phyloP scores from a whole-genome alignment of 805 yeast species.

The Cyberlindnera xishuangbannaensis region DNA sequence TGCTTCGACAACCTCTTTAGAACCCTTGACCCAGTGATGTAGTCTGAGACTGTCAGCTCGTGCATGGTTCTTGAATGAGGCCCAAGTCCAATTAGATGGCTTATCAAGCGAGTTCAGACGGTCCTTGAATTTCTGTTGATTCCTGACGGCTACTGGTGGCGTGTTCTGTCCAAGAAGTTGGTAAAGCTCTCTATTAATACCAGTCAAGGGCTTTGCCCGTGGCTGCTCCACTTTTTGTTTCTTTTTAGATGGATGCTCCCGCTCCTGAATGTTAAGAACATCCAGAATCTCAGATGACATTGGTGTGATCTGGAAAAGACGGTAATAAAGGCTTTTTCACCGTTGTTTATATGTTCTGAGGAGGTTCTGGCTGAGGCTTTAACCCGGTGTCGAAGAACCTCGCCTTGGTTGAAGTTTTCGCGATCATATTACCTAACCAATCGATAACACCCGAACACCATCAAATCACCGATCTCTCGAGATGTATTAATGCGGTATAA shows the following conservation, averaged over 20 bases:
- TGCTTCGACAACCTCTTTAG: slow-evolving; percentile 27
- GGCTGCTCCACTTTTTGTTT: slow-evolving; percentile 27
- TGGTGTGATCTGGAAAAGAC: too few species aligned
- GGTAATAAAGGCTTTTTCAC: too few species aligned
- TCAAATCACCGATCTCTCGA: too few species aligned
- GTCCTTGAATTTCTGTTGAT: slow-evolving; percentile 52
- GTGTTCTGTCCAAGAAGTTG: slow-evolving; percentile 86
- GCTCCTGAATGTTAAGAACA: slow-evolving; percentile 60
- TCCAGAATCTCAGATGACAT: slow-evolving; percentile 64
- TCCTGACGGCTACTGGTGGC: slow-evolving; percentile 69
- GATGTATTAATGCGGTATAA: too few species aligned
- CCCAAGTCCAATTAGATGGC: slow-evolving; percentile 79
- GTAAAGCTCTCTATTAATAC: slow-evolving; percentile 87
- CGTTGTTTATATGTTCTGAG: too few species aligned
- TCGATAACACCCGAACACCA: too few species aligned
- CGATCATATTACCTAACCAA: too few species aligned
- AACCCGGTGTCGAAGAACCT: too few species aligned
- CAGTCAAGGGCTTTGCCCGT: slow-evolving; percentile 35
- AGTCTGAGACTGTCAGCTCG: slow-evolving; percentile 48
- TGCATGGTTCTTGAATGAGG: slow-evolving; percentile 51
- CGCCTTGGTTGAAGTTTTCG: too few species aligned
- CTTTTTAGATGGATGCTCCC: slow-evolving; percentile 24
- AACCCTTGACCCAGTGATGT: slow-evolving; percentile 85
- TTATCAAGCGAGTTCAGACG: slow-evolving; percentile 53
- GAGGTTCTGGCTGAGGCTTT: too few species aligned